phyloP scores from a whole-genome alignment of 2,329 filamentous ascomycete genomes.

The Coniochaeta hoffmannii region DNA sequence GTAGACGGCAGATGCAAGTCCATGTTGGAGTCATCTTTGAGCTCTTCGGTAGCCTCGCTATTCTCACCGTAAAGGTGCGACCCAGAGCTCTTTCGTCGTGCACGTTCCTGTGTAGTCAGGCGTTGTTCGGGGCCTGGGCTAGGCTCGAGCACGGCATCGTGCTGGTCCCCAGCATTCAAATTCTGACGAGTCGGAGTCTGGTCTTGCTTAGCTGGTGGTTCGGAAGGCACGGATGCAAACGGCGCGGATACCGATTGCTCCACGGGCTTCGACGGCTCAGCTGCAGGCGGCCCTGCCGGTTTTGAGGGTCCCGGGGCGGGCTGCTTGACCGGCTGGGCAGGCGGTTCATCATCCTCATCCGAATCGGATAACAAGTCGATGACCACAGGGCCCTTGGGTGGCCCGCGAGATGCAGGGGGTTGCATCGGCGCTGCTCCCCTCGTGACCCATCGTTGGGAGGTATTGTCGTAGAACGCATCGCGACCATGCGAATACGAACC shows the following conservation, averaged over 20 bases:
- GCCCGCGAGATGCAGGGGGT: background rate
- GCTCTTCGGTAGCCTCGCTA: background rate
- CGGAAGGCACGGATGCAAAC: background rate
- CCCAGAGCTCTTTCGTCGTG: background rate
- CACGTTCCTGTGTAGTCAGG: background rate
- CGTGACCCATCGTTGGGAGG: background rate
- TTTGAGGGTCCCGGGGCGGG: background rate
- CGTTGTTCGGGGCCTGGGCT: background rate
- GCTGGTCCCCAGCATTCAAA: background rate
- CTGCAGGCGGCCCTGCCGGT: too few species aligned
- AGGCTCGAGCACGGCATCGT: background rate
- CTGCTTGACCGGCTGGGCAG: slow-evolving; percentile 3
- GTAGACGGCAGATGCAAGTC: background rate
- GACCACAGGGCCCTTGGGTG: slow-evolving; percentile 28
- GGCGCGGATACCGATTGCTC: background rate
- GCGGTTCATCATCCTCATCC: slow-evolving; percentile 27
- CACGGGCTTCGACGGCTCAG: background rate
- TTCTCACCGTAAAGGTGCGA: background rate
- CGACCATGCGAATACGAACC: background rate
- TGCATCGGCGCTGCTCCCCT: background rate
- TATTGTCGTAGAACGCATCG: slow-evolving; percentile 1
- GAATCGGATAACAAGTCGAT: slow-evolving; percentile 41
- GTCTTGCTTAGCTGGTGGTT: too few species aligned
- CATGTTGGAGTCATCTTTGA: background rate
- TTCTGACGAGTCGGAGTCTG: background rate